phyloP scores from a whole-genome alignment of 768 basidiomycete genomes.

The Candolleomyces aberdarensis region DNA sequence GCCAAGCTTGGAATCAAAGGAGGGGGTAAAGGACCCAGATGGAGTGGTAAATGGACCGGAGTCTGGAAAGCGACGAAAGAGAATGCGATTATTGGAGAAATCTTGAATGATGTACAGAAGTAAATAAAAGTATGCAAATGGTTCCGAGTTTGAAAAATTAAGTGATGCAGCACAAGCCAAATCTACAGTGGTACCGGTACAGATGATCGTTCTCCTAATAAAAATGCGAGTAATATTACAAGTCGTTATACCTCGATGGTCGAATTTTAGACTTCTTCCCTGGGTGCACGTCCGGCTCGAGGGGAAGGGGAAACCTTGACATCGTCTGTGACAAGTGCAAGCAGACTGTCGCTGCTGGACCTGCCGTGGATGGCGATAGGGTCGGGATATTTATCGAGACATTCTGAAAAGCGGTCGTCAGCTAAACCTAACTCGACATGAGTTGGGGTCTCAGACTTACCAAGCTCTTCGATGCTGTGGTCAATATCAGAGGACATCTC shows the following conservation, averaged over 20 bases:
- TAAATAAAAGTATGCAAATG: neutral
- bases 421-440: no score
- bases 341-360: neutral
- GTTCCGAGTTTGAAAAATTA: neutral
- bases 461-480: conserved; percentile 15
- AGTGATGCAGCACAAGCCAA: no score
- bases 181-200: no score
- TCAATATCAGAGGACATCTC: conserved; percentile 23
- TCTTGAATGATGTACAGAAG: conserved; percentile 25
- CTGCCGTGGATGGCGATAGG: neutral
- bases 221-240: no score
- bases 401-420: neutral
- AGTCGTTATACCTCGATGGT: no score
- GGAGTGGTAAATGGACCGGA: conserved; percentile 74
- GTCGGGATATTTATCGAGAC: neutral
- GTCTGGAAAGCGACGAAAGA: conserved; percentile 57
- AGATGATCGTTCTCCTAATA: no score
- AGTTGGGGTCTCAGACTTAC: neutral
- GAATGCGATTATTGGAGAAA: conserved; percentile 31
- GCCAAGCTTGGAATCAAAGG: conserved; percentile 63
- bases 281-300: no score
- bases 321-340: no score
- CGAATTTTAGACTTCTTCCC: no score
- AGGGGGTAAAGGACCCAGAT: conserved; percentile 71
- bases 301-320: neutral